phyloP scores from a whole-genome alignment of 192 early-diverging fungal species.

The Coemansia sp. region DNA sequence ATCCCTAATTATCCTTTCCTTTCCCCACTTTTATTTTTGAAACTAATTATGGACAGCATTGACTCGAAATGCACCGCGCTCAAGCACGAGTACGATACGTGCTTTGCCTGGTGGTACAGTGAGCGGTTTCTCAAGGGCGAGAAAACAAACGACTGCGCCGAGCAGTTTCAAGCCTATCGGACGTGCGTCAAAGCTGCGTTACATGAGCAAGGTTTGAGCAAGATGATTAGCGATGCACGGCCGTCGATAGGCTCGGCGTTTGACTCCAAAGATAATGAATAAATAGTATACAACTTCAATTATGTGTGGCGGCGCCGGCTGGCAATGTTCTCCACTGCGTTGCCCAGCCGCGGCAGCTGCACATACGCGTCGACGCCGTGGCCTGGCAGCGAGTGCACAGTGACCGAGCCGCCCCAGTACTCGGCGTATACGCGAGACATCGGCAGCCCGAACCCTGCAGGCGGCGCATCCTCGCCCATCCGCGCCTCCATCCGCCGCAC shows the following conservation, averaged over 20 bases:
- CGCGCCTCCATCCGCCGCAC: constrained; percentile 78
- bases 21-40: neutral
- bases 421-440: constrained; percentile 90
- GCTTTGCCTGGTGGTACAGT: constrained; percentile 96
- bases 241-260: constrained; percentile 64
- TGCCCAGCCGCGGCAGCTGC: constrained; percentile 71
- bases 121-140: constrained; percentile 92
- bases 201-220: constrained; percentile 81
- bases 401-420: constrained; percentile 92
- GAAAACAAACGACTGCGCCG: constrained; percentile 74
- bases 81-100: constrained; percentile 84
- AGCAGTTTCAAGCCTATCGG: constrained; percentile 80
- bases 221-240: constrained; percentile 78
- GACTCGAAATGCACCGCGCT: constrained; percentile 73
- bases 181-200: constrained; percentile 76
- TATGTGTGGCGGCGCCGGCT: constrained; percentile 11
- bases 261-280: constrained; percentile 2
- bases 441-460: constrained; percentile 86
- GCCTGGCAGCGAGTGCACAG: constrained; percentile 78
- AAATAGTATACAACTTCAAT: neutral
- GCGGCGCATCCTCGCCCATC: constrained; percentile 49
- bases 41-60: constrained; percentile 41
- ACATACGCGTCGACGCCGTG: constrained; percentile 93
- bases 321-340: constrained; percentile 54
- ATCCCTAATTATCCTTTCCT: neutral